Evolutionary conservation across 2,329 filamentous ascomycete genomes (phyloP), one percentile per base, ranked within the genome.

Genomic region (Aspergillus cejpii): DNA sequence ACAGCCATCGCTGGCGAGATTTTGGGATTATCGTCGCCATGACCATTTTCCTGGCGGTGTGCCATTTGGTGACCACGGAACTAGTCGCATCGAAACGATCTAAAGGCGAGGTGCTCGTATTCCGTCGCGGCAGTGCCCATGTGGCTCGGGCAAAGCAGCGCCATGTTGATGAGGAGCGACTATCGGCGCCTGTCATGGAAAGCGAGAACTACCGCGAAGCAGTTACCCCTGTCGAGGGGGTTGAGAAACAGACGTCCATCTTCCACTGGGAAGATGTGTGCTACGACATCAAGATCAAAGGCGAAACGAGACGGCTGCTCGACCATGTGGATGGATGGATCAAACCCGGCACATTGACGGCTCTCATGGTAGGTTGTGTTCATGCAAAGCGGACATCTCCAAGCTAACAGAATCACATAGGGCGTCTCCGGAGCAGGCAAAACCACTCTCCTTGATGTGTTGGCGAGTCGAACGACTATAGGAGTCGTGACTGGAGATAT

Each of bases 251-350:
- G 61, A 86, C 78, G 2, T 84, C 84, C n/a, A 79, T 88, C 44
- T 90, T 91, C 71, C 83, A 86, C 58, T 94, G 87, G 87, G 76
- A 81, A 51, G 75, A 89, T 54, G 81, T 92, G 1, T 87, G 81
- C 66, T 94, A 85, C 54, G 81, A 85, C 47, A 83, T 87, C 62
- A 77, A 77, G 53, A 86, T 92, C 66, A 91, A 91, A 70, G 73
- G 74, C 8, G 79, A 87, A 54, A 68, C 74, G 1, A 77, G 87
- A 8, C 78, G 83, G 26, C 83, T 94, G 53, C 72, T 94, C 49
- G 81, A 94, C 56, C 74, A 90, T 50, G 85, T 94, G 10, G 84
- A 91, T 56, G 89, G 88, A 19, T 94, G 86, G 85, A 87, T 94
- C 44, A 89, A 91, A 67, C 88, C 89, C 3, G 88, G 89, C 45